Percentiles rank a stretch among this genome's conserved stretches.
Conservation (phyloP, 306 rosid genomes). For the Astragalus glycyphyllos region DNA sequence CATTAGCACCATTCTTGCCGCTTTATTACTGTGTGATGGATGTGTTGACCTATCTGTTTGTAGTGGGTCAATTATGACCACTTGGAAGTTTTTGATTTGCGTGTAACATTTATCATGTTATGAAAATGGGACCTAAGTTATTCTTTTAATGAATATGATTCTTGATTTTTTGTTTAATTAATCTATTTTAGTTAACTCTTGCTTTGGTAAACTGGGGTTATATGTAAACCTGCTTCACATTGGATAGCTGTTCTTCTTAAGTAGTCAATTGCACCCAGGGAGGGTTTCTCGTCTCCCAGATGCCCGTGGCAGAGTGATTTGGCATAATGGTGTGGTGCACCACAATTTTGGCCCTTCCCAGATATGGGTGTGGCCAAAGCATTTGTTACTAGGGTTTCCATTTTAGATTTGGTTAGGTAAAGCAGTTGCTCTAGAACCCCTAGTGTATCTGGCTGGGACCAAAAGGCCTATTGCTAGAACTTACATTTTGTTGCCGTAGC, state of each 20-base stretch:
- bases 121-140: not conserved
- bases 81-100: not conserved
- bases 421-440: too few species aligned
- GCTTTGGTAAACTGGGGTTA: slow-evolving; percentile 10
- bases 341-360: not conserved
- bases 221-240: slow-evolving; percentile 9
- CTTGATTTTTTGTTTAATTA: slow-evolving; percentile 17
- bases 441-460: too few species aligned
- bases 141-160: not conserved
- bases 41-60: not conserved
- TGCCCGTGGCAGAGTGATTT: not conserved
- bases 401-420: slow-evolving; percentile 7
- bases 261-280: not conserved
- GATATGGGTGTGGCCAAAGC: not conserved
- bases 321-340: not conserved
- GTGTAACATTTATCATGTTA: not conserved
- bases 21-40: not conserved
- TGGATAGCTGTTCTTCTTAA: not conserved
- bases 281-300: slow-evolving; percentile 9
- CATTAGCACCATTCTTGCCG: not conserved
- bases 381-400: not conserved
- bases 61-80: not conserved
- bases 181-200: not conserved
- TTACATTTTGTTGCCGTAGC: too few species aligned
- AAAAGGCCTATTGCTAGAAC: too few species aligned